phyloP scores from a whole-genome alignment of 768 basidiomycete genomes.

The Paxillus ammoniavirescens region DNA sequence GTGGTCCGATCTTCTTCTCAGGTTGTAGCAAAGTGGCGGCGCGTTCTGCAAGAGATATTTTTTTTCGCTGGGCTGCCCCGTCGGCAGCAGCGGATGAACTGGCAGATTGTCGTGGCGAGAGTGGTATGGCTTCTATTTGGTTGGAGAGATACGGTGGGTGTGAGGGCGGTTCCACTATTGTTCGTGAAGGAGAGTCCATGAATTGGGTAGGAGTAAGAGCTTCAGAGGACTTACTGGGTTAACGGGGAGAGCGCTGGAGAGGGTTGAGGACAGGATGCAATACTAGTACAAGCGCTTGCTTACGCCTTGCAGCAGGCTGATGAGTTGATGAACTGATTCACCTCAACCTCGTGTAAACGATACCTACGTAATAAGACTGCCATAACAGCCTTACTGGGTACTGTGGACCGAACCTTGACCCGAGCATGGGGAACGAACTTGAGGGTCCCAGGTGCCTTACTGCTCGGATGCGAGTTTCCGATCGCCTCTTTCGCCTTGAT shows the following conservation, averaged over 20 bases:
- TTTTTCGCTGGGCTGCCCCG: conserved; percentile 8
- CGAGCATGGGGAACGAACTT: too few species aligned
- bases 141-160: conserved; percentile 5
- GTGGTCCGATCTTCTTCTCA: conserved; percentile 31
- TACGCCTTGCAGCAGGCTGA: too few species aligned
- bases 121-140: not conserved
- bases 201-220: not conserved
- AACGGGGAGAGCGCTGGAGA: not conserved
- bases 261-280: too few species aligned
- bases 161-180: conserved; percentile 9
- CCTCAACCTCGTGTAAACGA: conserved; percentile 31
- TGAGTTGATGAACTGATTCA: too few species aligned
- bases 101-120: conserved; percentile 5
- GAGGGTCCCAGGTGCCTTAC: too few species aligned
- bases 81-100: conserved; percentile 7
- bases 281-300: too few species aligned
- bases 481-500: conserved; percentile 72
- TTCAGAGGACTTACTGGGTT: conserved; percentile 9
- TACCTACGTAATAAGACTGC: too few species aligned
- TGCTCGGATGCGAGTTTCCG: too few species aligned
- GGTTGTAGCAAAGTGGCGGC: conserved; percentile 38
- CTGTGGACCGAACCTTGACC: too few species aligned
- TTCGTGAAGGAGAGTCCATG: conserved; percentile 13
- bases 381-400: too few species aligned
- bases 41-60: conserved; percentile 11